A percentile compares a stretch with the other conserved stretches of the same genome.
phyloP scores from a whole-genome alignment of 2,329 filamentous ascomycete genomes.

The Colletotrichum spinosum region DNA sequence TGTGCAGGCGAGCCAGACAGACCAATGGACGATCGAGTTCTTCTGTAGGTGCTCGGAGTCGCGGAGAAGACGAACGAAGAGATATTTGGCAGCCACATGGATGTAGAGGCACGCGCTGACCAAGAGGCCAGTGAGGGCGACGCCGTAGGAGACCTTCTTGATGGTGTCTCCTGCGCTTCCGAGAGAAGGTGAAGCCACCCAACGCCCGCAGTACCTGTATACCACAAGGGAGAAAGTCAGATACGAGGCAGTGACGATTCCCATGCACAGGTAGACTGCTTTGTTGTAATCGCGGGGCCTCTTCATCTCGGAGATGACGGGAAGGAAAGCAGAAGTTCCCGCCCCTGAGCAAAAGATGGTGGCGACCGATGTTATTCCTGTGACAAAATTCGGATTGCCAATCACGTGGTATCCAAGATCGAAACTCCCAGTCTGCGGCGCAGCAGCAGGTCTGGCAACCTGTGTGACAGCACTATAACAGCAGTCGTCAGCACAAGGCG shows the following conservation, averaged over 20 bases:
- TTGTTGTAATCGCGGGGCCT: slow-evolving; percentile 70
- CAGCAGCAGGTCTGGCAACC: slow-evolving; percentile 68
- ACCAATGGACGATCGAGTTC: slow-evolving; percentile 50
- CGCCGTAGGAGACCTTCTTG: slow-evolving; percentile 72
- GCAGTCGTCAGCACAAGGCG: background rate
- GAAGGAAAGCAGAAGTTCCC: slow-evolving; percentile 70
- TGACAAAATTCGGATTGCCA: slow-evolving; percentile 66
- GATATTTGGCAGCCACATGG: slow-evolving; percentile 54
- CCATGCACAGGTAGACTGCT: slow-evolving; percentile 69
- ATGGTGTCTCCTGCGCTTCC: slow-evolving; percentile 69
- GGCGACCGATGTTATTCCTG: slow-evolving; percentile 66
- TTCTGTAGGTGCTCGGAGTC: slow-evolving; percentile 50
- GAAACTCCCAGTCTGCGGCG: slow-evolving; percentile 68
- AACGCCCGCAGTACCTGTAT: slow-evolving; percentile 71
- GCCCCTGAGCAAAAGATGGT: slow-evolving; percentile 72
- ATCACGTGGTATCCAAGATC: slow-evolving; percentile 70
- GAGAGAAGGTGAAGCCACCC: slow-evolving; percentile 71
- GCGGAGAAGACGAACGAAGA: slow-evolving; percentile 53
- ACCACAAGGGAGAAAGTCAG: slow-evolving; percentile 69
- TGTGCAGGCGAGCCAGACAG: slow-evolving; percentile 50
- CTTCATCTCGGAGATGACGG: slow-evolving; percentile 74
- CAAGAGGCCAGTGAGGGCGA: slow-evolving; percentile 66
- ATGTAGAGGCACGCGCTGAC: slow-evolving; percentile 53
- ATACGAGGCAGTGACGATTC: slow-evolving; percentile 67
- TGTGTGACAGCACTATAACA: slow-evolving; percentile 65